Conservation (phyloP, 306 rosid genomes). For the Oxytropis ochrocephala region DNA sequence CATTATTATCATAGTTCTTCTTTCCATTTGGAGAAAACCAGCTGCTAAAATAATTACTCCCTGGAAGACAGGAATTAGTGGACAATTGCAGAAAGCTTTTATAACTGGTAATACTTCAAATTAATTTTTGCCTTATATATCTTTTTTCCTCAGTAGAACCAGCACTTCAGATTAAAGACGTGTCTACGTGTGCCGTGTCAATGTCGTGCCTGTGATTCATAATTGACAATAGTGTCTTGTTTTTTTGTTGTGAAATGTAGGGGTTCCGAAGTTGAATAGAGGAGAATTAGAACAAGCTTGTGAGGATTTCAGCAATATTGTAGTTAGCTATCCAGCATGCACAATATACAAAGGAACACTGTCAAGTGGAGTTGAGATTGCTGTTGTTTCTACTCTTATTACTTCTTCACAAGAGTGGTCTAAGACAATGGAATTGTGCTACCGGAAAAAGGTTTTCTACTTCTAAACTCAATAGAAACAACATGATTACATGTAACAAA, state of each 20-base stretch:
- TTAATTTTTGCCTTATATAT: too few relatives aligned
- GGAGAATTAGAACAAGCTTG: constrained; percentile 79
- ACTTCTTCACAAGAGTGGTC: constrained; percentile 64
- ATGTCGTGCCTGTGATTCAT: too few relatives aligned
- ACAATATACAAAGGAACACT: constrained; percentile 82
- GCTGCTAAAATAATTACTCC: constrained; percentile 66
- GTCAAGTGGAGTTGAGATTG: constrained; percentile 92
- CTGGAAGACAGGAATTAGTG: constrained; percentile 94
- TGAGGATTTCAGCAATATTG: constrained; percentile 92
- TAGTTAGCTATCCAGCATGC: constrained; percentile 34
- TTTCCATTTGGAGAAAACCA: constrained; percentile 57
- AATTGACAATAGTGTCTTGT: background rate
- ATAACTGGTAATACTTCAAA: constrained; percentile 58
- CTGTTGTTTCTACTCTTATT: constrained; percentile 60
- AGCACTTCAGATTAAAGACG: too few relatives aligned
- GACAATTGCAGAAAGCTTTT: constrained; percentile 92
- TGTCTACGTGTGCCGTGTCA: too few relatives aligned
- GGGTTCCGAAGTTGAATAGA: constrained; percentile 86
- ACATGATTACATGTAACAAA: background rate
- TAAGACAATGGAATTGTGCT: constrained; percentile 50
- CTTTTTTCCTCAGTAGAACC: too few relatives aligned
- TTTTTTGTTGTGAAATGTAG: constrained; percentile 35
- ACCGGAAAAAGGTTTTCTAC: constrained; percentile 56
- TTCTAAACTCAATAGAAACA: background rate
- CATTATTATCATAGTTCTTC: constrained; percentile 30